These are phyloP conservation scores for Calonectria crousiana DNA, from an alignment of 2,329 filamentous ascomycete species.

Conservation along the genomic window DNA sequence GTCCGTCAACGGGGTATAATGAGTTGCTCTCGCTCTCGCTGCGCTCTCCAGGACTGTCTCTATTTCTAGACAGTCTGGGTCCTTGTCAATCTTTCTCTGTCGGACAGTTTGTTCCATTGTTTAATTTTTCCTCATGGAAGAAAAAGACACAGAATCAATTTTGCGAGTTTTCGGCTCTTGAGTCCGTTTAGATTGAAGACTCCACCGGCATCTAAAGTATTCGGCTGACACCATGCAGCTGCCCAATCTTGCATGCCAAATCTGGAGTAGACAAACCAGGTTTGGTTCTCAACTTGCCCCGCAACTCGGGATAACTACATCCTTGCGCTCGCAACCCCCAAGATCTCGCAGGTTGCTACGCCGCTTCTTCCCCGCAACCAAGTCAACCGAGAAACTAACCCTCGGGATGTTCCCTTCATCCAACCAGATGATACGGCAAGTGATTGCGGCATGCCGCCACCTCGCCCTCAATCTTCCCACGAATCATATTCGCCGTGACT, in stretches of 20 bases:
- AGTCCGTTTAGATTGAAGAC: neutral
- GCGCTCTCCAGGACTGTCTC: constrained; percentile 2
- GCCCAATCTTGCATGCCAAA: neutral
- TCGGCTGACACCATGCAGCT: neutral
- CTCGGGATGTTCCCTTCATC: neutral
- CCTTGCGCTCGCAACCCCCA: neutral
- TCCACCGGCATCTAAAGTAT: neutral
- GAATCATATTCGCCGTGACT: neutral
- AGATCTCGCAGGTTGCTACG: neutral
- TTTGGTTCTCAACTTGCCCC: neutral
- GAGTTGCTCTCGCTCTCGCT: neutral
- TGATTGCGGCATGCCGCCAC: neutral
- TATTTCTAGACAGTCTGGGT: constrained; percentile 1
- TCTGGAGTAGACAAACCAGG: neutral
- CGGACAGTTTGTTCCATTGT: neutral
- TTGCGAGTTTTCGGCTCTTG: neutral
- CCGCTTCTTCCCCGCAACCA: neutral
- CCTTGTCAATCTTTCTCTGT: neutral
- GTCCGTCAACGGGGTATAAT: neutral
- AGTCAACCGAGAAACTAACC: neutral
- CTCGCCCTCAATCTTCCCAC: neutral
- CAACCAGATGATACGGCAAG: neutral
- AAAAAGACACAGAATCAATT: neutral
- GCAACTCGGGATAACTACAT: constrained; percentile 6
- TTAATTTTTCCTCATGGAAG: neutral